These are phyloP conservation scores for Petrea volubilis DNA, from an alignment of 257 asterid genomes.

Conservation along the genomic window DNA sequence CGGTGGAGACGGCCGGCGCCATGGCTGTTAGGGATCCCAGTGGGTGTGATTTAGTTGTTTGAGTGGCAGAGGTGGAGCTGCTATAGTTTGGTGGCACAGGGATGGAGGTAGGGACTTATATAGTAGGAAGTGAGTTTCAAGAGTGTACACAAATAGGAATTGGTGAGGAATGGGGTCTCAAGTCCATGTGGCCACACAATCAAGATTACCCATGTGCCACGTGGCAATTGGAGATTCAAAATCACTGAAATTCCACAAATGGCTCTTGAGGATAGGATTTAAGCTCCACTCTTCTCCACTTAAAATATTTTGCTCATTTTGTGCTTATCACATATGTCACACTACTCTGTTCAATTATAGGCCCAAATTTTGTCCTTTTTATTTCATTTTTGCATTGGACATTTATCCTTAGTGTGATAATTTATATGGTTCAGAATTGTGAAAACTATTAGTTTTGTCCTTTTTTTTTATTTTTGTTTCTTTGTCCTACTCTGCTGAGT, in stretches of 20 bases:
- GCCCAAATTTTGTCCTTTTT: conserved; percentile 3
- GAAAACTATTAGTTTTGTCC: conserved; percentile 33
- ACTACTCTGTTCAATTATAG: conserved; percentile 8
- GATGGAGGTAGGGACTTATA: conserved; percentile 13
- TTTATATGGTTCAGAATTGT: conserved; percentile 32
- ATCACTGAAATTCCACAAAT: not conserved
- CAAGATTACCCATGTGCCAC: conserved; percentile 64
- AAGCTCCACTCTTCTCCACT: conserved; percentile 44
- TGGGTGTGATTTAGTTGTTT: not conserved
- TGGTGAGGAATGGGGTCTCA: conserved; percentile 35
- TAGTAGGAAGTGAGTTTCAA: conserved; percentile 26
- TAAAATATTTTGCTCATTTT: conserved; percentile 14
- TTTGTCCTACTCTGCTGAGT: not conserved
- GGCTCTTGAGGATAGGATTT: conserved; percentile 34
- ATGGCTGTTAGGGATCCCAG: conserved; percentile 21
- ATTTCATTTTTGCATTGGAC: not conserved
- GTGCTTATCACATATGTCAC: conserved; percentile 21
- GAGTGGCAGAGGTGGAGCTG: not conserved
- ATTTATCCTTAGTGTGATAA: conserved; percentile 11
- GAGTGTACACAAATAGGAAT: conserved; percentile 34
- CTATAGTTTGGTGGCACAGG: not conserved
- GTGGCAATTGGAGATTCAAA: conserved; percentile 33
- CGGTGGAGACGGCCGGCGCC: conserved; percentile 63
- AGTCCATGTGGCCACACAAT: conserved; percentile 60
- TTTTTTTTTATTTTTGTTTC: not conserved